Base-by-base conservation (phyloP, 1,139 yeast genomes). In the Suhomyces bolitotheri region DNA sequence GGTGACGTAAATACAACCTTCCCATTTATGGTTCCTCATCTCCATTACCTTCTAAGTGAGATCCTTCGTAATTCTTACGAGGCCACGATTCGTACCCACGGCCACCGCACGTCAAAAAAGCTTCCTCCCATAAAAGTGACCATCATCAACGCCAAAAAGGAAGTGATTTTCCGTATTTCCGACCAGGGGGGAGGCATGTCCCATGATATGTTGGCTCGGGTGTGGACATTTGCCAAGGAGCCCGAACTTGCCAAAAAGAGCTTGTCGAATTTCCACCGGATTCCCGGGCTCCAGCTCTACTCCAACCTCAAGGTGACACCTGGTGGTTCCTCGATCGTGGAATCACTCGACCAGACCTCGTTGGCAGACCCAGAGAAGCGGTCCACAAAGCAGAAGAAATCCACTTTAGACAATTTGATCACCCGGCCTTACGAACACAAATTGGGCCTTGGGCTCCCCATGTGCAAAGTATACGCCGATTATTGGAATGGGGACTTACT, bases 401-500 rank as follows among this genome's bases (percentile, higher is more conserved):
- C 71, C 2, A 68, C 74, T 0, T 55, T 69, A 39, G 66, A 62
- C 31, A 53, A 54, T 16, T 70, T 88, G 47, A 77, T 85, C 29
- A 71, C 81, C 13, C 71, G 96, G 46, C 87, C 94, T 1, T 81
- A 85, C 21, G 75, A 82, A 41, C 74, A 76, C 48, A 82, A 84
- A 41, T 64, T 90, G 16, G 97, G 97, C 0, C 74, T 90, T 47
- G 96, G 97, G 0, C 67, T 90, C 40, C 97, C 97, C 0, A 79
- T 90, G 82, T 83, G 95, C 51, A 80, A 85, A 46, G 87, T 90
- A 0, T 90, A 90, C 54, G 90, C 96, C 0, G 97, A 90, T 50
- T 90, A 90, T 59, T 90, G 97, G 97, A 92, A 89, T 50, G 97
- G 97, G 4, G 83, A 82, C 34, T 62, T 90, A 34, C 82, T 79